phyloP scores from a whole-genome alignment of 306 rosid species.

The Acacia acuminata region DNA sequence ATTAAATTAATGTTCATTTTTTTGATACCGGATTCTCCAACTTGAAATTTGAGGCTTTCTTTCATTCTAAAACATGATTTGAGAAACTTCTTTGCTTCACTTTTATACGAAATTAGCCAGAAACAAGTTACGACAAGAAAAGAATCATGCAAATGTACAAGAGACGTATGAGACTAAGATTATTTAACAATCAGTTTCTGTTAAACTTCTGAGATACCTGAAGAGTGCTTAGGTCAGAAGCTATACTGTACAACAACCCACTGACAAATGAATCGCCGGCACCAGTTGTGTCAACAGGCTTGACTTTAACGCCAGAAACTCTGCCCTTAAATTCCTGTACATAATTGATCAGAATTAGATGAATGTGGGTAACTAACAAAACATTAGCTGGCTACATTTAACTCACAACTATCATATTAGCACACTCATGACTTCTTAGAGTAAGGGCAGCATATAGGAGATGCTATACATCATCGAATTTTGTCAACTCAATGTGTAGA shows the following conservation, averaged over 20 bases:
- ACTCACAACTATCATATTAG: background rate
- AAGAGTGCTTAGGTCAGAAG: slow-evolving; percentile 57
- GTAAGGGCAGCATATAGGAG: background rate
- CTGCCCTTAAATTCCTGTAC: slow-evolving; percentile 78
- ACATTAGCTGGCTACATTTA: background rate
- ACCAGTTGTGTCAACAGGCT: slow-evolving; percentile 87
- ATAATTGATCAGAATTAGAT: slow-evolving; percentile 24
- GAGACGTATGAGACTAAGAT: background rate
- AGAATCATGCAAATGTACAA: background rate
- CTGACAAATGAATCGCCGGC: slow-evolving; percentile 97
- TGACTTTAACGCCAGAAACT: slow-evolving; percentile 73
- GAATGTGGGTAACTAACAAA: background rate
- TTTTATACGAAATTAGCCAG: background rate
- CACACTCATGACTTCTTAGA: background rate
- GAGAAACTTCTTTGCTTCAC: background rate
- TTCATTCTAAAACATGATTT: background rate
- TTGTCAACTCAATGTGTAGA: background rate
- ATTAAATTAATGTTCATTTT: background rate
- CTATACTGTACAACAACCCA: slow-evolving; percentile 68
- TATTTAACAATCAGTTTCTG: slow-evolving; percentile 11
- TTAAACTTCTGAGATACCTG: slow-evolving; percentile 47
- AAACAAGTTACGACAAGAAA: background rate
- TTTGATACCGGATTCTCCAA: background rate
- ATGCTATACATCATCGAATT: background rate
- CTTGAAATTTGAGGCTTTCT: background rate